A percentile compares a stretch with the other conserved stretches of the same genome.
phyloP scores from a whole-genome alignment of 768 basidiomycete genomes.

The Hygrophorus russula region DNA sequence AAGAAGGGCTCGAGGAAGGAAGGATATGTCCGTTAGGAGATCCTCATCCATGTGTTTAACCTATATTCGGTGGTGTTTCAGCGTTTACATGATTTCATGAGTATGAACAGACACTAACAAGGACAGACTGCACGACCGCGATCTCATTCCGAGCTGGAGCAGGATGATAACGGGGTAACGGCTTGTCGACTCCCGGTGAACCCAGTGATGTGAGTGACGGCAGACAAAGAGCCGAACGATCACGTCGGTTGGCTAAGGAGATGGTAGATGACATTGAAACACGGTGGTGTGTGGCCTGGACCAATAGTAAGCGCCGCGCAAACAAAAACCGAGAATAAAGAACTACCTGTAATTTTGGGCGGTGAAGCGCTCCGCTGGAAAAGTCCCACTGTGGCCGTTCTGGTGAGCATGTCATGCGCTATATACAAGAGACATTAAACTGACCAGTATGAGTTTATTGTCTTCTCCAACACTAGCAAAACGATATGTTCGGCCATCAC shows the following conservation, averaged over 20 bases:
- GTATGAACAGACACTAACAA: constrained; percentile 37
- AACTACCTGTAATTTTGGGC: constrained; percentile 62
- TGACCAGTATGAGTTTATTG: constrained; percentile 82
- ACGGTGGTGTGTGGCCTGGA: constrained; percentile 50
- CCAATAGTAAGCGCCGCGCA: neutral
- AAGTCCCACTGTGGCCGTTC: constrained; percentile 72
- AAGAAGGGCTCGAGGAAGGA: constrained; percentile 69
- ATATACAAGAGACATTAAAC: constrained; percentile 13
- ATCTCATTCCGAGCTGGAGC: constrained; percentile 89
- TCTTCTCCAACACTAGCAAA: constrained; percentile 97
- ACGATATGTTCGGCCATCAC: constrained; percentile 83
- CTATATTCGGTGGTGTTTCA: constrained; percentile 24
- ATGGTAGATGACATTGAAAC: constrained; percentile 70
- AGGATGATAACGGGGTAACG: constrained; percentile 59
- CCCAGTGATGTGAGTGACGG: constrained; percentile 22
- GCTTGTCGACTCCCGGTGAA: constrained; percentile 26
- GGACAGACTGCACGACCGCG: constrained; percentile 80
- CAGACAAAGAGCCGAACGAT: constrained; percentile 47
- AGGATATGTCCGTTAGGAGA: constrained; percentile 60
- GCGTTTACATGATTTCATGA: neutral
- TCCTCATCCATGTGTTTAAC: constrained; percentile 77
- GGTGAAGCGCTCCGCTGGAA: constrained; percentile 80
- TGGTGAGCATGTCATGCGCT: constrained; percentile 6
- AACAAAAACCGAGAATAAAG: neutral
- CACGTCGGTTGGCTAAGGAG: constrained; percentile 61